A percentile compares a stretch with the other conserved stretches of the same genome.
Evolutionary conservation across 176 grass and related monocot genomes (phyloP).

Genomic region (Panicum miliaceum): DNA sequence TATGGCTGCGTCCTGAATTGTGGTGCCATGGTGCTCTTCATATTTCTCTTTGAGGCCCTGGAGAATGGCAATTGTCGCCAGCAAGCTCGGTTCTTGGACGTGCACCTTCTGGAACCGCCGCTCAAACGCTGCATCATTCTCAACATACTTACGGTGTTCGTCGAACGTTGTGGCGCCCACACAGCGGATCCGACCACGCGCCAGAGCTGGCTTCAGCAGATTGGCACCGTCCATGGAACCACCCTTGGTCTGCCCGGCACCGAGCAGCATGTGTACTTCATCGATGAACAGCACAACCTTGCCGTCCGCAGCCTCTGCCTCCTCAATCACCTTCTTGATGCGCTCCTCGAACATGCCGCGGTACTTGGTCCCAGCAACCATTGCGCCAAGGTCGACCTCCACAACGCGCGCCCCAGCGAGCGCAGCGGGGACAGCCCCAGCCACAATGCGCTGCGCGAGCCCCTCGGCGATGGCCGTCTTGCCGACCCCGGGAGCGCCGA

Average conservation of each 20-base stretch:
- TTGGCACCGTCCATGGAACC: conserved; percentile 31
- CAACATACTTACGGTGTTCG: conserved; percentile 37
- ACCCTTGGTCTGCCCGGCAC: not conserved
- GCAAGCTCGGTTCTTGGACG: conserved; percentile 1
- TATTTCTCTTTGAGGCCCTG: not conserved
- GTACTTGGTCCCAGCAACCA: conserved; percentile 18
- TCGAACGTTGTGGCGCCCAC: conserved; percentile 37
- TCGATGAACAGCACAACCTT: conserved; percentile 44
- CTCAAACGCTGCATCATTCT: conserved; percentile 38
- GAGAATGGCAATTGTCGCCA: conserved; percentile 21
- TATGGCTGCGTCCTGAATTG: not conserved
- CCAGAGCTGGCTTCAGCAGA: conserved; percentile 45
- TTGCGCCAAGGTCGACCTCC: conserved; percentile 29
- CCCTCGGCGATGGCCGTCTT: conserved; percentile 69
- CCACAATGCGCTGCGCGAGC: conserved; percentile 45
- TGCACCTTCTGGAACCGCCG: conserved; percentile 38
- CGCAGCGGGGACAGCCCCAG: conserved; percentile 8
- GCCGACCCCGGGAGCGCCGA: conserved; percentile 57
- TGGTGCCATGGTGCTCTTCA: conserved; percentile 23
- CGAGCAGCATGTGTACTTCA: conserved; percentile 40
- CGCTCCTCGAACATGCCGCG: conserved; percentile 35
- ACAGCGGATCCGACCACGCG: conserved; percentile 36
- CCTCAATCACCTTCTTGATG: conserved; percentile 26
- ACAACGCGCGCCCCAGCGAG: not conserved
- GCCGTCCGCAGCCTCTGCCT: not conserved